Conservation (phyloP, 805 yeast genomes). For the Suhomyces emberorum region DNA sequence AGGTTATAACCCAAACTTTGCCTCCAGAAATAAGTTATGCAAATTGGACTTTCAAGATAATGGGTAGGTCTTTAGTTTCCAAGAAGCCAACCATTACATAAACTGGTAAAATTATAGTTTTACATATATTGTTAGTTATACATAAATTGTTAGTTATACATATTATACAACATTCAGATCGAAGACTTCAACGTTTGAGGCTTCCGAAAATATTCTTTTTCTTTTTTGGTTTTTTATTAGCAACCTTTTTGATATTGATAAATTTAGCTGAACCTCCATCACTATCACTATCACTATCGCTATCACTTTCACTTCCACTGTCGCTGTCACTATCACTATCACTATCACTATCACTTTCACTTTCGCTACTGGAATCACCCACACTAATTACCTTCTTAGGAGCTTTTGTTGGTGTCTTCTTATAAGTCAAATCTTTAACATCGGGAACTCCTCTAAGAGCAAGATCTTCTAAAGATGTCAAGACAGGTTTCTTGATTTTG, state of each 20-base stretch:
- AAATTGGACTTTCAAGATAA: constrained; percentile 31
- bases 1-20: constrained; percentile 19
- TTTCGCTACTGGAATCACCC: constrained; percentile 9
- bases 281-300: constrained; percentile 3
- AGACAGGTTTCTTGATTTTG: constrained; percentile 33
- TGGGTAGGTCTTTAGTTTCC: constrained; percentile 26
- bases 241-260: constrained; percentile 22
- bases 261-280: constrained; percentile 16
- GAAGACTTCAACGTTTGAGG: constrained; percentile 20
- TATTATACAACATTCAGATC: too few relatives aligned
- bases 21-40: constrained; percentile 22
- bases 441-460: constrained; percentile 67
- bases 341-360: constrained; percentile 16
- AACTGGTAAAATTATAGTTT: neutral
- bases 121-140: neutral
- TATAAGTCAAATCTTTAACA: constrained; percentile 45
- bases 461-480: constrained; percentile 54
- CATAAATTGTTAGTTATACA: too few relatives aligned
- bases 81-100: constrained; percentile 3
- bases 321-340: constrained; percentile 14
- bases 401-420: neutral
- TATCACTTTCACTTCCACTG: constrained; percentile 12
- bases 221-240: constrained; percentile 9
- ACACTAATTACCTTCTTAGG: neutral
- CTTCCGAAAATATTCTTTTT: constrained; percentile 23